Base-by-base conservation (phyloP, 1,284 basidiomycete species). In the Vanrija humicola region DNA sequence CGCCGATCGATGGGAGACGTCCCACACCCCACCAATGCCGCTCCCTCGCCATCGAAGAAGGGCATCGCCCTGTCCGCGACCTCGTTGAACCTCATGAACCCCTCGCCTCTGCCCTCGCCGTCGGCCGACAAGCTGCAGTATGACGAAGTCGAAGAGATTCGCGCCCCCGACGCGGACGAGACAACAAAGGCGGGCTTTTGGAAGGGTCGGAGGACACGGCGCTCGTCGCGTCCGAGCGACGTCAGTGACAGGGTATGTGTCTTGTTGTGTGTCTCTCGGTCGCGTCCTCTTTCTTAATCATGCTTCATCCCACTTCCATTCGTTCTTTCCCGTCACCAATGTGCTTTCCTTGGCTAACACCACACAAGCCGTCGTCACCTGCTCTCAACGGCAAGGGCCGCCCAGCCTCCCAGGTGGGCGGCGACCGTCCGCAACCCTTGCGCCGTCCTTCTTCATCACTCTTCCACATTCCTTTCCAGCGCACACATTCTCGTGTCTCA, bases 371-470 rank as follows among this genome's bases (percentile, higher is more conserved):
- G 12, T 12, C 34, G 34, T 34, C 34, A 34, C 34, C 34, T 34
- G 34, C 34, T 15, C 9, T 34, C 12, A 34, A 34, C 34, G 34
- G 34, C 34, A 34, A 34, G 14, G 34, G 34, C 34, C 46, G 49
- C 1, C 50, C 49, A 26, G 15, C 44, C 8, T 46, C 54, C 1
- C 54, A 50, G 26, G 46, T 40, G 0, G 26, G 23, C 10, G 34
- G 34, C 47, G 23, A 38, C 10, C n/a, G 38, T 1, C 44, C 48
- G 12, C 19, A 46, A 6, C 29, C 26, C 10, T 14, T 62, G n/a
- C 57, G 69, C 10, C 64, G 72, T 14, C 68, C 64, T 4, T 68
- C 70, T 2, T 72, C 71, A 6, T 65, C 66, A 5, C 43, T 71
- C 12, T 69, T 72, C 53, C 59, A 63, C 48, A 69, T 66, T 48